A percentile compares a stretch with the other conserved stretches of the same genome.
These are phyloP conservation scores for Botrytis squamosa DNA, from an alignment of 2,329 filamentous ascomycete genomes.

Conservation along the genomic window DNA sequence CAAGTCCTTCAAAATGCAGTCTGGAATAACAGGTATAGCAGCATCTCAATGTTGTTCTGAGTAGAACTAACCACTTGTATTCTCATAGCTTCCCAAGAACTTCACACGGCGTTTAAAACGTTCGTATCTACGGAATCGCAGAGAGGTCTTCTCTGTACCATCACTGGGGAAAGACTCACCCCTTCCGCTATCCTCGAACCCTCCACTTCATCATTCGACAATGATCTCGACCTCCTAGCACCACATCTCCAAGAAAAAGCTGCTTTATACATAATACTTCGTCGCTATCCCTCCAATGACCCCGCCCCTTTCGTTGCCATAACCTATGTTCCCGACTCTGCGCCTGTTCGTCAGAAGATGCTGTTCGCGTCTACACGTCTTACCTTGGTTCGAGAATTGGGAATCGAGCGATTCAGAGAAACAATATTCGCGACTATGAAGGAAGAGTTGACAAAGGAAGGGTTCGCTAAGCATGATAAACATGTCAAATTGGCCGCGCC, in stretches of 20 bases:
- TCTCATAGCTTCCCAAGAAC: slow-evolving; percentile 68
- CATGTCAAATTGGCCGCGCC: slow-evolving; percentile 66
- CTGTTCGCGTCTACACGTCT: slow-evolving; percentile 76
- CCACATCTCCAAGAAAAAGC: slow-evolving; percentile 63
- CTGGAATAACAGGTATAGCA: slow-evolving; percentile 67
- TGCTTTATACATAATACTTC: slow-evolving; percentile 73
- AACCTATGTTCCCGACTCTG: slow-evolving; percentile 76
- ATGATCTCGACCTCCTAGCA: slow-evolving; percentile 62
- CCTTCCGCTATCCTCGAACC: slow-evolving; percentile 57
- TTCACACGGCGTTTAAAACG: slow-evolving; percentile 68
- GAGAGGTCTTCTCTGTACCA: slow-evolving; percentile 71
- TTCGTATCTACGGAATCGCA: slow-evolving; percentile 61
- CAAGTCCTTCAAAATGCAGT: slow-evolving; percentile 60
- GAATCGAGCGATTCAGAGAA: slow-evolving; percentile 75
- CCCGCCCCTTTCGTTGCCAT: slow-evolving; percentile 58
- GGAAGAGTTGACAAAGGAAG: slow-evolving; percentile 65
- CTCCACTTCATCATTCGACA: slow-evolving; percentile 55
- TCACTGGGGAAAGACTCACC: slow-evolving; percentile 65
- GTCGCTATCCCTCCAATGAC: slow-evolving; percentile 58
- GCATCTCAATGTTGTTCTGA: slow-evolving; percentile 5
- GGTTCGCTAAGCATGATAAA: slow-evolving; percentile 71
- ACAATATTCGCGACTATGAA: slow-evolving; percentile 70
- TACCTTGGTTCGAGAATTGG: slow-evolving; percentile 73
- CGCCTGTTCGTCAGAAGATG: slow-evolving; percentile 83
- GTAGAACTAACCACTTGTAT: slow-evolving; percentile 10